Evolutionary conservation across 495 filamentous ascomycete genomes (phyloP).

Genomic region (Immersiella caudata): DNA sequence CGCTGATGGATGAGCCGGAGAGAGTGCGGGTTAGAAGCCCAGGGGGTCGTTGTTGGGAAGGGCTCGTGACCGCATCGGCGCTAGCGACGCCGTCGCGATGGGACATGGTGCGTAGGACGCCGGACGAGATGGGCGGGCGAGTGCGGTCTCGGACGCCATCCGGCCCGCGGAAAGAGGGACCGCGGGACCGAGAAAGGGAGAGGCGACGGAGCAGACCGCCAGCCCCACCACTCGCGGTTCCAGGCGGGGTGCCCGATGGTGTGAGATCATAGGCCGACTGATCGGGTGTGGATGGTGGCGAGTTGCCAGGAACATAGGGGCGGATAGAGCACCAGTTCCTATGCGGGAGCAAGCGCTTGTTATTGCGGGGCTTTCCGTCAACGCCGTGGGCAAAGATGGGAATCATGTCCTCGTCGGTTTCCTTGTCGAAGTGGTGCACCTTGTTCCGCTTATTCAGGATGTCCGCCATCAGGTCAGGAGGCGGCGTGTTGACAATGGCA

Average conservation of each 20-base stretch:
- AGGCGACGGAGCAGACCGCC: constrained; percentile 42
- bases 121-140: constrained; percentile 37
- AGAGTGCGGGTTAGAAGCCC: constrained; percentile 62
- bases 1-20: constrained; percentile 32
- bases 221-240: constrained; percentile 21
- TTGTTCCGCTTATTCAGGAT: constrained; percentile 92
- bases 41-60: constrained; percentile 54
- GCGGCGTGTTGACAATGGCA: constrained; percentile 87
- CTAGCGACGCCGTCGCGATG: constrained; percentile 38
- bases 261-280: constrained; percentile 45
- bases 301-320: constrained; percentile 74
- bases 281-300: constrained; percentile 67
- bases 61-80: constrained; percentile 47
- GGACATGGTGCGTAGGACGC: constrained; percentile 44
- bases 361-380: constrained; percentile 85
- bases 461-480: constrained; percentile 86
- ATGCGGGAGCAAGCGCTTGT: constrained; percentile 85
- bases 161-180: constrained; percentile 32
- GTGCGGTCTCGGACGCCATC: constrained; percentile 33
- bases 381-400: constrained; percentile 88
- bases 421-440: constrained; percentile 79
- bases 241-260: constrained; percentile 35
- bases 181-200: constrained; percentile 44
- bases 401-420: constrained; percentile 95
- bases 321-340: constrained; percentile 92